Evolutionary conservation across 805 yeast species (phyloP).

Genomic region (Metschnikowia bowlesiae): DNA sequence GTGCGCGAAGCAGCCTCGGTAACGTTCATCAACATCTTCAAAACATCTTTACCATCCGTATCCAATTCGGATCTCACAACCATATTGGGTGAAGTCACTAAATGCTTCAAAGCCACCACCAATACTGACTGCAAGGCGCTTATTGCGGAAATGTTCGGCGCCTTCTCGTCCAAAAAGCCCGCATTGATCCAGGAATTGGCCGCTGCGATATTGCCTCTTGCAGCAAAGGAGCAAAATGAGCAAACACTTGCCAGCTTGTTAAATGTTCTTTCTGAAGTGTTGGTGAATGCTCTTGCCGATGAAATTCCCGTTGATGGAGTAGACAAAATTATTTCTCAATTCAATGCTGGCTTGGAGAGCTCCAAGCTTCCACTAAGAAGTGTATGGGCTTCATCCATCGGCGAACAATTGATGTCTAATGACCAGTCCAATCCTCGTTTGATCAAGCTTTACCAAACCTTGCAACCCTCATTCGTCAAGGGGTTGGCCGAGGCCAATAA

Average conservation of each 20-base stretch:
- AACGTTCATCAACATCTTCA: slow-evolving; percentile 25
- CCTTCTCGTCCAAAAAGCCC: slow-evolving; percentile 18
- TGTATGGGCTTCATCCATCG: slow-evolving; percentile 61
- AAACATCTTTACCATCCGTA: slow-evolving; percentile 13
- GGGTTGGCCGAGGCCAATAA: slow-evolving; percentile 40
- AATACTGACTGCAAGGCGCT: slow-evolving; percentile 62
- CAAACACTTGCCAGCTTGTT: slow-evolving; percentile 47
- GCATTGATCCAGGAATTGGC: slow-evolving; percentile 30
- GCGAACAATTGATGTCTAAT: slow-evolving; percentile 23
- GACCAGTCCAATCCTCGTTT: slow-evolving; percentile 1
- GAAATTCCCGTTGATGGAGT: slow-evolving; percentile 6
- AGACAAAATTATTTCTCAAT: slow-evolving; percentile 19
- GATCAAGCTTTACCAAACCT: slow-evolving; percentile 8
- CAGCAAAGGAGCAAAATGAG: slow-evolving; percentile 76
- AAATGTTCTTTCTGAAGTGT: slow-evolving; percentile 45
- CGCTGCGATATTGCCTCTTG: slow-evolving; percentile 44
- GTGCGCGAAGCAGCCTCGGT: slow-evolving; percentile 50
- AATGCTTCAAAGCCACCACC: slow-evolving; percentile 51
- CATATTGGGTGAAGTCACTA: slow-evolving; percentile 51
- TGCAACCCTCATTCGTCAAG: slow-evolving; percentile 23
- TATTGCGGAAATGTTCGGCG: slow-evolving; percentile 44
- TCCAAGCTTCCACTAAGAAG: slow-evolving; percentile 59
- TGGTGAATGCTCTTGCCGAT: slow-evolving; percentile 19
- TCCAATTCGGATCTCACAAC: slow-evolving; percentile 22
- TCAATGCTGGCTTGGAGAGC: slow-evolving; percentile 61